These are phyloP conservation scores for Tetradesmus lagerheimii DNA, from an alignment of 139 green algal genomes.

Conservation along the genomic window DNA sequence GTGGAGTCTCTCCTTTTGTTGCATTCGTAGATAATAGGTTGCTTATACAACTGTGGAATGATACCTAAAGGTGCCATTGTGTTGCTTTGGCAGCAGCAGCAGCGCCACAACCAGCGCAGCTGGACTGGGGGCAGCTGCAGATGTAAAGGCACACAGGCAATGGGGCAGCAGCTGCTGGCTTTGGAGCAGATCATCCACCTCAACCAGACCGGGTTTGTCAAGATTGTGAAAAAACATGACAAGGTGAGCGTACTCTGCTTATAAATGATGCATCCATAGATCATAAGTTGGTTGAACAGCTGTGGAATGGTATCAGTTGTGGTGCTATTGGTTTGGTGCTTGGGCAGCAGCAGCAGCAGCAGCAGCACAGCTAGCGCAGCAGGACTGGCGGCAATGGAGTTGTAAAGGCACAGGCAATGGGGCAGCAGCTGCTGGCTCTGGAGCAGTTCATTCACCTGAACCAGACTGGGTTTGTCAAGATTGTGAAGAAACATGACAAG, in stretches of 20 bases:
- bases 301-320: too few relatives aligned
- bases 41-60: too few relatives aligned
- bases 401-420: conserved; percentile 57
- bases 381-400: not conserved
- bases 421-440: conserved; percentile 79
- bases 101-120: conserved; percentile 40
- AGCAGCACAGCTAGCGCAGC: conserved; percentile 42
- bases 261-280: too few relatives aligned
- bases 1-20: too few relatives aligned
- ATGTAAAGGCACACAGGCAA: not conserved
- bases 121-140: not conserved
- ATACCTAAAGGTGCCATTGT: not conserved
- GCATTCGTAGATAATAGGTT: too few relatives aligned
- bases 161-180: conserved; percentile 82
- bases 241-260: conserved; percentile 60
- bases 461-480: conserved; percentile 83
- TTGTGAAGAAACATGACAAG: conserved; percentile 94
- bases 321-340: too few relatives aligned
- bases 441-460: conserved; percentile 92
- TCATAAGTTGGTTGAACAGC: too few relatives aligned
- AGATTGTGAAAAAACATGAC: conserved; percentile 94
- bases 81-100: conserved; percentile 52
- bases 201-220: conserved; percentile 82
- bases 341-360: too few relatives aligned
- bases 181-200: conserved; percentile 90